Evolutionary conservation across 768 basidiomycete species (phyloP).

Genomic region (Leccinum boreale): DNA sequence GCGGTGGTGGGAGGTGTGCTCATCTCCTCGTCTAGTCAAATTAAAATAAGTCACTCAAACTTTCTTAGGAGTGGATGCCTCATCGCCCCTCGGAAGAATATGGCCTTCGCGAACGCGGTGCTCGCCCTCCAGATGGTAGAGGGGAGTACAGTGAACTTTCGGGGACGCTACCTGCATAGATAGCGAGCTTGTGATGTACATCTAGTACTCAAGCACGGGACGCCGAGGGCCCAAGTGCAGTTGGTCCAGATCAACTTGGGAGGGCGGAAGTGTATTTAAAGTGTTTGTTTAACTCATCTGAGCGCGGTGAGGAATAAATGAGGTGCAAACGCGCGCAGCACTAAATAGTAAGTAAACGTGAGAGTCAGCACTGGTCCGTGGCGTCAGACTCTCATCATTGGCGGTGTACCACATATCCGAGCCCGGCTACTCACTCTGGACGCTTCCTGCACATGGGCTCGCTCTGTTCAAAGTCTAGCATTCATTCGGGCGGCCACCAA

Average conservation of each 20-base stretch:
- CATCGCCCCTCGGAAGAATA: conserved; percentile 54
- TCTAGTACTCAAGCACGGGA: background rate
- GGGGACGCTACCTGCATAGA: conserved; percentile 25
- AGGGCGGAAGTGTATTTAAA: background rate
- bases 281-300: conserved; percentile 1
- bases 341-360: conserved; percentile 8
- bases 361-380: conserved; percentile 8
- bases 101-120: conserved; percentile 37
- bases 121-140: conserved; percentile 31
- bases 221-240: no score
- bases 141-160: conserved; percentile 47
- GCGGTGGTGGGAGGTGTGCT: conserved; percentile 82
- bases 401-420: background rate
- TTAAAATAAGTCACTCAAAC: conserved; percentile 19
- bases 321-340: conserved; percentile 12
- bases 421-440: background rate
- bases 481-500: conserved; percentile 45
- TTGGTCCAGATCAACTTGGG: background rate
- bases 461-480: conserved; percentile 50
- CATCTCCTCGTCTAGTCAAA: conserved; percentile 15
- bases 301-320: conserved; percentile 19
- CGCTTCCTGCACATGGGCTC: conserved; percentile 45
- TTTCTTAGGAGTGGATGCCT: conserved; percentile 38
- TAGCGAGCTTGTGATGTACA: background rate
- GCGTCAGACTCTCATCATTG: background rate